phyloP scores from a whole-genome alignment of 495 filamentous ascomycete genomes.

The Aspergillus carlsbadensis region DNA sequence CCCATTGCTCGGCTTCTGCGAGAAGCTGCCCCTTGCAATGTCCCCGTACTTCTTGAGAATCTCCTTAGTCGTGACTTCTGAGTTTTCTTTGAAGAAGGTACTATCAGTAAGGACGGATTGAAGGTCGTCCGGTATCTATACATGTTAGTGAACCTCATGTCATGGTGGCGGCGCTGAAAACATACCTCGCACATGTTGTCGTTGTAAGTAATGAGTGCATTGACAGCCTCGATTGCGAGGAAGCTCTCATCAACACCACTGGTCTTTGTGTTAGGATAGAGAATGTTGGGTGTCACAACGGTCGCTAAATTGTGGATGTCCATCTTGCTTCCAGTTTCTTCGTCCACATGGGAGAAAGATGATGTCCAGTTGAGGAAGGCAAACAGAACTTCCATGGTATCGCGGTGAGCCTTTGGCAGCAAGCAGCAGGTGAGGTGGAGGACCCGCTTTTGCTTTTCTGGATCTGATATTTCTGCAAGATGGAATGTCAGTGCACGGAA shows the following conservation, averaged over 20 bases:
- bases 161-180: slow-evolving; percentile 20
- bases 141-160: slow-evolving; percentile 15
- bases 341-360: slow-evolving; percentile 95
- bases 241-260: slow-evolving; percentile 79
- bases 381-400: slow-evolving; percentile 93
- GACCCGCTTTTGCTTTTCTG: slow-evolving; percentile 77
- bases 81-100: slow-evolving; percentile 71
- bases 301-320: slow-evolving; percentile 97
- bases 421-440: slow-evolving; percentile 92
- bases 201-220: slow-evolving; percentile 85
- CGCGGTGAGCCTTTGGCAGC: slow-evolving; percentile 87
- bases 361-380: slow-evolving; percentile 97
- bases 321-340: slow-evolving; percentile 93
- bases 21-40: slow-evolving; percentile 59
- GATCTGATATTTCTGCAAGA: slow-evolving; percentile 70
- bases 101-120: slow-evolving; percentile 81
- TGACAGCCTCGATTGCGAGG: slow-evolving; percentile 87
- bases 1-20: slow-evolving; percentile 56
- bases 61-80: slow-evolving; percentile 93
- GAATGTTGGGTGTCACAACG: slow-evolving; percentile 96
- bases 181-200: slow-evolving; percentile 95
- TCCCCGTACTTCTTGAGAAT: slow-evolving; percentile 88
- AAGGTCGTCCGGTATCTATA: slow-evolving; percentile 87
- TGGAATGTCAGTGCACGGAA: slow-evolving; percentile 23
- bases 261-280: slow-evolving; percentile 71